Evolutionary conservation across 345 rosid species (phyloP).

Genomic region (Populus deltoides): DNA sequence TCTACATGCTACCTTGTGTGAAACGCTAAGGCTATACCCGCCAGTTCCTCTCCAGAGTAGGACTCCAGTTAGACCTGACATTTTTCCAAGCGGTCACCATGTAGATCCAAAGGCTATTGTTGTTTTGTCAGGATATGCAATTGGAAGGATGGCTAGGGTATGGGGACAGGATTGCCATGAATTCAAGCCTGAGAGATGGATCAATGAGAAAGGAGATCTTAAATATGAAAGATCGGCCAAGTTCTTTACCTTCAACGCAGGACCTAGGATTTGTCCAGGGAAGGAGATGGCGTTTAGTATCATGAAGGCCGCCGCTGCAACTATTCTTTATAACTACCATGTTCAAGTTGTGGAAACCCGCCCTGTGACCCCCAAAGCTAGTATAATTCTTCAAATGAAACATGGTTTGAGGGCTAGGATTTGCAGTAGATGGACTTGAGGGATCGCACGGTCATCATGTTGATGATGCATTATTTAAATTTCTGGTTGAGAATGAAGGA

Average conservation of each 20-base stretch:
- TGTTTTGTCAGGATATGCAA: background rate
- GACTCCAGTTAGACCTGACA: background rate
- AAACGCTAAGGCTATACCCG: constrained; percentile 25
- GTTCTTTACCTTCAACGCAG: constrained; percentile 3
- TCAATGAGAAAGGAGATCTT: background rate
- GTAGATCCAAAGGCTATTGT: background rate
- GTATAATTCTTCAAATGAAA: background rate
- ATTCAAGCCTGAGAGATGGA: constrained; percentile 13
- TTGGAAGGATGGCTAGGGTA: constrained; percentile 18
- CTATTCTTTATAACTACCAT: background rate
- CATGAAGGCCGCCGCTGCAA: background rate
- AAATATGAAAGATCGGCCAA: background rate
- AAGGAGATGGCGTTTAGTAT: background rate
- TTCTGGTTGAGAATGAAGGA: no score
- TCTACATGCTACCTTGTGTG: constrained; percentile 37
- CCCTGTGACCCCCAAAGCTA: background rate
- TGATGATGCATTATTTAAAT: no score
- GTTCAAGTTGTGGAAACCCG: background rate
- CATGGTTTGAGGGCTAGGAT: background rate
- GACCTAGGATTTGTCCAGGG: constrained; percentile 6
- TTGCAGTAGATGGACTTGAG: background rate
- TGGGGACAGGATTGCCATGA: constrained; percentile 32
- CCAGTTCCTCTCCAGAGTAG: constrained; percentile 13
- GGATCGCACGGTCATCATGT: background rate
- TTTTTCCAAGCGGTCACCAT: constrained; percentile 24